Evolutionary conservation across 2,329 filamentous ascomycete genomes (phyloP).

Genomic region (Ambrosiella beaveri): DNA sequence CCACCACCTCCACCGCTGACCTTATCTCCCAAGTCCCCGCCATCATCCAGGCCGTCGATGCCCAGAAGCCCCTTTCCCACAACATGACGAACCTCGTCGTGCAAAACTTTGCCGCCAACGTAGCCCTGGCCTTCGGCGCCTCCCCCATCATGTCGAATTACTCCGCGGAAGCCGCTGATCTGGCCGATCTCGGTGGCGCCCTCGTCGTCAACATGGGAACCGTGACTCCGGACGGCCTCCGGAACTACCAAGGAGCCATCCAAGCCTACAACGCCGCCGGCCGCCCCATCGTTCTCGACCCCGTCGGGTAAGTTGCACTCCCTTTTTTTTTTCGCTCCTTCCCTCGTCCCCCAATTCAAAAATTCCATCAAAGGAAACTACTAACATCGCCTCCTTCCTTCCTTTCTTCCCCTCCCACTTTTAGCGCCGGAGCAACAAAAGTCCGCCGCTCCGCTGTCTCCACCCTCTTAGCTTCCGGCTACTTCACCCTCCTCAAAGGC

Average conservation of each 20-base stretch:
- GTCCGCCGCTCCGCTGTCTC: slow-evolving; percentile 56
- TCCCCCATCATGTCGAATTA: slow-evolving; percentile 92
- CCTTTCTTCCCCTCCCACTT: background rate
- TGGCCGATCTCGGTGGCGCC: slow-evolving; percentile 58
- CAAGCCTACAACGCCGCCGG: slow-evolving; percentile 63
- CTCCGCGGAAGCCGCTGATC: slow-evolving; percentile 61
- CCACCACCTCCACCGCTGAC: background rate
- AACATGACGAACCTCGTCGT: slow-evolving; percentile 96
- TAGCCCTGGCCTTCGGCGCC: slow-evolving; percentile 67
- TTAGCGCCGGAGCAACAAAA: slow-evolving; percentile 57
- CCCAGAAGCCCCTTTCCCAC: slow-evolving; percentile 58
- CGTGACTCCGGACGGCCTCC: slow-evolving; percentile 55
- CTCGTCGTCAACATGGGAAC: slow-evolving; percentile 94
- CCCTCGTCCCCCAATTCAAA: too few species aligned
- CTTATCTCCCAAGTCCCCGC: slow-evolving; percentile 16
- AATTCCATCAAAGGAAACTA: too few species aligned
- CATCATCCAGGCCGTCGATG: slow-evolving; percentile 43
- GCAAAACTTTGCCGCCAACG: slow-evolving; percentile 86
- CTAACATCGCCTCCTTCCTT: background rate
- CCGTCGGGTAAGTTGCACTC: slow-evolving; percentile 48
- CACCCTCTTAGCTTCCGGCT: slow-evolving; percentile 52
- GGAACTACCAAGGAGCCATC: slow-evolving; percentile 57
- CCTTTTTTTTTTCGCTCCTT: background rate
- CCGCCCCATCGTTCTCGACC: slow-evolving; percentile 68
- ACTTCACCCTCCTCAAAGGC: slow-evolving; percentile 81